These are phyloP conservation scores for Tagetes erecta DNA, from an alignment of 129 eudicot species.

Conservation along the genomic window DNA sequence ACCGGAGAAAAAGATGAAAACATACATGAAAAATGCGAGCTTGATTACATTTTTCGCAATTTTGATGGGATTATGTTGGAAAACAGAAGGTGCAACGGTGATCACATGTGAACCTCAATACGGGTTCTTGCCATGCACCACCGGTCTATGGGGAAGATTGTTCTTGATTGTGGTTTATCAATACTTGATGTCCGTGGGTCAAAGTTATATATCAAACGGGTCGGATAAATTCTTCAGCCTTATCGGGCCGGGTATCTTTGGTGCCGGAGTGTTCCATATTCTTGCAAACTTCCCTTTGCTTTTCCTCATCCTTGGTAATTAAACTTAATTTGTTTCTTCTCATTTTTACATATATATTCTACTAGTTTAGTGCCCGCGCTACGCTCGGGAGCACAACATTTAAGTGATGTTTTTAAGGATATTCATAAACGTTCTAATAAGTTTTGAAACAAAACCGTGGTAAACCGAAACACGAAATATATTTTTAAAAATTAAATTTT, in stretches of 20 bases:
- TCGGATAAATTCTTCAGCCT: conserved; percentile 52
- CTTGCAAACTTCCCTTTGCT: conserved; percentile 60
- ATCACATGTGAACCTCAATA: conserved; percentile 56
- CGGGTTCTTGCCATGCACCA: conserved; percentile 82
- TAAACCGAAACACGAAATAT: too few relatives aligned
- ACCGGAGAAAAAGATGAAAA: neutral
- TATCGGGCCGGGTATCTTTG: conserved; percentile 63
- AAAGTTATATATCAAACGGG: conserved; percentile 50
- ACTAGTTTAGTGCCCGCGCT: too few relatives aligned
- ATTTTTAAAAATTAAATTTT: too few relatives aligned
- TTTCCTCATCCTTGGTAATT: conserved; percentile 49
- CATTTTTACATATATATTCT: neutral
- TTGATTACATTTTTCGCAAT: neutral
- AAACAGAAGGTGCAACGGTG: conserved; percentile 28
- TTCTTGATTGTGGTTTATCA: conserved; percentile 63
- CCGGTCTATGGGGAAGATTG: conserved; percentile 47
- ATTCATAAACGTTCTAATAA: too few relatives aligned
- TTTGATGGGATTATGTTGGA: conserved; percentile 8
- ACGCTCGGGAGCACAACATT: too few relatives aligned
- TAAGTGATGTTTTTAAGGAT: too few relatives aligned
- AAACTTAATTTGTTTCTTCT: neutral
- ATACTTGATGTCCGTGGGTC: conserved; percentile 54
- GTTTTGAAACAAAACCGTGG: too few relatives aligned
- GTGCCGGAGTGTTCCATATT: conserved; percentile 61
- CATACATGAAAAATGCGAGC: neutral